These are phyloP conservation scores for Gracilariopsis chorda DNA, from an alignment of 23 red algal genomes.

Conservation along the genomic window DNA sequence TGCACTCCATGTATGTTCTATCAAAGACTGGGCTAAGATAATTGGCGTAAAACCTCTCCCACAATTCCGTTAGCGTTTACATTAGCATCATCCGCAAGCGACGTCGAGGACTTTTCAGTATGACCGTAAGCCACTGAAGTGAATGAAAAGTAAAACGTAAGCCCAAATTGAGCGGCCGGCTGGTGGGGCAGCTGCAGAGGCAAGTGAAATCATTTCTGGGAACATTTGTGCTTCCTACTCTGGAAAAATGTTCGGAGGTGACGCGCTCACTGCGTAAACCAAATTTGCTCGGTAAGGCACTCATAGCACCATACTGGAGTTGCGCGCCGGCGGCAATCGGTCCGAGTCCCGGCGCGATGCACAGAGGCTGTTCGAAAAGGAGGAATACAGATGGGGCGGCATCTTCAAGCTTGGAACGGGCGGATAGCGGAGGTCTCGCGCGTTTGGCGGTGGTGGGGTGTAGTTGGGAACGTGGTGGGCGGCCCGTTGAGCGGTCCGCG, in stretches of 20 bases:
- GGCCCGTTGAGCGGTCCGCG: no score
- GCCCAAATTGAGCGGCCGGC: neutral
- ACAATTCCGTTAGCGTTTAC: constrained; percentile 20
- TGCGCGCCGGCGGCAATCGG: neutral
- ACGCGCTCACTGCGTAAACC: constrained; percentile 36
- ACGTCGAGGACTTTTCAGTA: constrained; percentile 42
- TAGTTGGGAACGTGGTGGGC: constrained; percentile 1
- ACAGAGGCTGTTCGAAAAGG: no score
- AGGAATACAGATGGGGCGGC: no score
- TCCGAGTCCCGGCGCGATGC: neutral
- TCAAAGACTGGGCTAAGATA: neutral
- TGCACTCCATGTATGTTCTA: neutral
- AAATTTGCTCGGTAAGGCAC: constrained; percentile 2
- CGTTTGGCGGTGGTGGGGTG: neutral
- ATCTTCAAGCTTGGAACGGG: no score
- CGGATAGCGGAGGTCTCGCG: neutral
- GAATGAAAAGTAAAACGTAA: constrained; percentile 55
- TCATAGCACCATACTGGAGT: neutral
- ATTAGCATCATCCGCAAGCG: neutral
- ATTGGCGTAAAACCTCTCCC: constrained; percentile 20
- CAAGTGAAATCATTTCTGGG: no score
- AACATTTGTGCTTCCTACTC: neutral
- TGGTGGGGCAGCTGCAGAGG: neutral
- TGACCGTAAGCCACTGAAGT: constrained; percentile 56
- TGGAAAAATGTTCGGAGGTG: constrained; percentile 6